Conservation (phyloP, 139 green algal genomes). For the Klebsormidium nitens region DNA sequence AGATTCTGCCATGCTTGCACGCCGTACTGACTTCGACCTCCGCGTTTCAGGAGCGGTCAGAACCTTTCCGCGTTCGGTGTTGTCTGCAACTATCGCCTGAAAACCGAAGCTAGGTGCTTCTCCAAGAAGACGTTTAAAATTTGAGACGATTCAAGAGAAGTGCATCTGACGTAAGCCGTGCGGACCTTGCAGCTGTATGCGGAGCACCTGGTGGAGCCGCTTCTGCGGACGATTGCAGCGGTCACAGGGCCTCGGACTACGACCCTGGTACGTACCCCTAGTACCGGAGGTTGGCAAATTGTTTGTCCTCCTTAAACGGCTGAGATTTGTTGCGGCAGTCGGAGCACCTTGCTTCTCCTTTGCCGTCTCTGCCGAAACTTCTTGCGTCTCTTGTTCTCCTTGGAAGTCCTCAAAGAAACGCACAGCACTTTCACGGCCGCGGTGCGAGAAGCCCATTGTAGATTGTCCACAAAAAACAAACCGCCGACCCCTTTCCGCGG, state of each 20-base stretch:
- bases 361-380: background rate
- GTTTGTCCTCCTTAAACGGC: background rate
- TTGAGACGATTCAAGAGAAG: conserved; percentile 46
- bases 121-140: background rate
- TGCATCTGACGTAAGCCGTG: conserved; percentile 45
- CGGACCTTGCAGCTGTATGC: conserved; percentile 78
- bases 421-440: no score
- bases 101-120: background rate
- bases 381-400: background rate
- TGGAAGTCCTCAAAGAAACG: no score
- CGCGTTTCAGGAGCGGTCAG: no score
- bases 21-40: no score
- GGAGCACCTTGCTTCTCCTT: no score
- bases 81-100: no score
- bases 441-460: no score
- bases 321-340: no score
- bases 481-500: background rate
- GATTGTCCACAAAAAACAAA: no score
- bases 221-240: conserved; percentile 56
- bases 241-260: conserved; percentile 43
- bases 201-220: conserved; percentile 60
- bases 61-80: no score
- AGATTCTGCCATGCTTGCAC: no score
- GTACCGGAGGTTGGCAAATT: background rate
- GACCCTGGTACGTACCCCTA: conserved; percentile 5